phyloP scores from a whole-genome alignment of 306 rosid species.

The Begonia fuchsioides region DNA sequence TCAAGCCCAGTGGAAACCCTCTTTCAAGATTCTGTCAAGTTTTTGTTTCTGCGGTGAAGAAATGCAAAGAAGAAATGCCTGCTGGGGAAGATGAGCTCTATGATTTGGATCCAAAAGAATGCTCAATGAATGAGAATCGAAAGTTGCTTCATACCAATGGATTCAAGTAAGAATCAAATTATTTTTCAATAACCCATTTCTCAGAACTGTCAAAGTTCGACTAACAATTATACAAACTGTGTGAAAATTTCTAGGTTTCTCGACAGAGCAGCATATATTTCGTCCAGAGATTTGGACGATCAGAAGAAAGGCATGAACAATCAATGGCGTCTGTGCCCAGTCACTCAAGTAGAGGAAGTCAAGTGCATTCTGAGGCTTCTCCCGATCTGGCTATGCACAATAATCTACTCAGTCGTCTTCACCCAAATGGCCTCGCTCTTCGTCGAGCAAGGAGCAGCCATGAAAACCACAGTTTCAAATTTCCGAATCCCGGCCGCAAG shows the following conservation, averaged over 20 bases:
- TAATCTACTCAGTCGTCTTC: slow-evolving; percentile 87
- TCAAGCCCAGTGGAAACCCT: slow-evolving; percentile 88
- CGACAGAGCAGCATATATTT: slow-evolving; percentile 77
- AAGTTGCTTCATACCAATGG: slow-evolving; percentile 85
- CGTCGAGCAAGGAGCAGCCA: slow-evolving; percentile 97
- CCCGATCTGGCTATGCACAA: slow-evolving; percentile 99
- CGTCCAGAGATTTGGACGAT: slow-evolving; percentile 60
- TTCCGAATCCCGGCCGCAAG: slow-evolving; percentile 89
- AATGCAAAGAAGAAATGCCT: slow-evolving; percentile 43
- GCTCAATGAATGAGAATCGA: slow-evolving; percentile 32
- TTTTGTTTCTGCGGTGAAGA: slow-evolving; percentile 58
- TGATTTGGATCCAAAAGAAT: slow-evolving; percentile 22
- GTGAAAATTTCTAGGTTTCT: slow-evolving; percentile 41
- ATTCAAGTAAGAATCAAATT: slow-evolving; percentile 54
- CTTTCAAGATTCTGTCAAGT: slow-evolving; percentile 80
- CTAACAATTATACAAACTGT: no score
- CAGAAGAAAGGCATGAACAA: slow-evolving; percentile 21
- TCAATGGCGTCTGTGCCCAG: slow-evolving; percentile 76
- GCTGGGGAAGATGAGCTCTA: slow-evolving; percentile 40
- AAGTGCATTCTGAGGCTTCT: slow-evolving; percentile 88
- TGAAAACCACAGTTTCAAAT: slow-evolving; percentile 60
- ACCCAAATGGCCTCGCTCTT: slow-evolving; percentile 99
- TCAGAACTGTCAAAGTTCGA: no score
- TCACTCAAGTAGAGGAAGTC: slow-evolving; percentile 92
- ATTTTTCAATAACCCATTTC: background rate